Evolutionary conservation across 1,284 basidiomycete genomes (phyloP).

Genomic region (Mycosarcoma mackinlayi): DNA sequence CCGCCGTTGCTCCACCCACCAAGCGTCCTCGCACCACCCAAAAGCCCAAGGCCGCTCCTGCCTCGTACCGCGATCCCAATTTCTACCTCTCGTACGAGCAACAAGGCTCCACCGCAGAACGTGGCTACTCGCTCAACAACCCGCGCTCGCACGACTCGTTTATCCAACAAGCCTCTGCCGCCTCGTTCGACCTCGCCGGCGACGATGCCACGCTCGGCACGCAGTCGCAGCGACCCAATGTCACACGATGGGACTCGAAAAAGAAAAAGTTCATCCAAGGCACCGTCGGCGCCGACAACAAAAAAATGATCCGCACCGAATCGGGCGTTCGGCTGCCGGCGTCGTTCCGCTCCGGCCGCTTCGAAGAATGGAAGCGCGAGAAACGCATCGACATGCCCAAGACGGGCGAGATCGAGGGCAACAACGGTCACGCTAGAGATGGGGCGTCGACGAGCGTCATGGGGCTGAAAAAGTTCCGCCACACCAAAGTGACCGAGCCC

Average conservation of each 20-base stretch:
- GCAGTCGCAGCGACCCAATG: slow-evolving; percentile 69
- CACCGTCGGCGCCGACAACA: slow-evolving; percentile 86
- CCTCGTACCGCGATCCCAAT: slow-evolving; percentile 79
- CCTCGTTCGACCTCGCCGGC: slow-evolving; percentile 83
- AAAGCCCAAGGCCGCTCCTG: slow-evolving; percentile 26
- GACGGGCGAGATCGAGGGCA: slow-evolving; percentile 80
- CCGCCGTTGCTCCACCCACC: slow-evolving; percentile 59
- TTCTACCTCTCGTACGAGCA: slow-evolving; percentile 94
- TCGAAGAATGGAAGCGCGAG: slow-evolving; percentile 92
- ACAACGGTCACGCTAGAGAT: slow-evolving; percentile 12
- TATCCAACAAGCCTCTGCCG: slow-evolving; percentile 81
- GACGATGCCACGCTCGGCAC: slow-evolving; percentile 73
- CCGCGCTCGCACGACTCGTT: slow-evolving; percentile 74
- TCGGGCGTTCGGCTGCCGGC: slow-evolving; percentile 92
- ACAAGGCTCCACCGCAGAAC: slow-evolving; percentile 84
- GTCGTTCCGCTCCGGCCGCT: slow-evolving; percentile 89
- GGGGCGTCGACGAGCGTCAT: slow-evolving; percentile 70
- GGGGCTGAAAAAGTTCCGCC: slow-evolving; percentile 46
- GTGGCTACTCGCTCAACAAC: slow-evolving; percentile 72
- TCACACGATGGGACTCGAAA: slow-evolving; percentile 90
- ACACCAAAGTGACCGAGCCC: slow-evolving; percentile 52
- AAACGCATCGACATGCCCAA: slow-evolving; percentile 78
- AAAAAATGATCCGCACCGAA: slow-evolving; percentile 93
- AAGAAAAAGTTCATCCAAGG: slow-evolving; percentile 94
- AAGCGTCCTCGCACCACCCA: slow-evolving; percentile 23